A percentile compares a stretch with the other conserved stretches of the same genome.
These are phyloP conservation scores for Effrenium voratum DNA, from an alignment of 73 alveolate genomes.

Conservation along the genomic window DNA sequence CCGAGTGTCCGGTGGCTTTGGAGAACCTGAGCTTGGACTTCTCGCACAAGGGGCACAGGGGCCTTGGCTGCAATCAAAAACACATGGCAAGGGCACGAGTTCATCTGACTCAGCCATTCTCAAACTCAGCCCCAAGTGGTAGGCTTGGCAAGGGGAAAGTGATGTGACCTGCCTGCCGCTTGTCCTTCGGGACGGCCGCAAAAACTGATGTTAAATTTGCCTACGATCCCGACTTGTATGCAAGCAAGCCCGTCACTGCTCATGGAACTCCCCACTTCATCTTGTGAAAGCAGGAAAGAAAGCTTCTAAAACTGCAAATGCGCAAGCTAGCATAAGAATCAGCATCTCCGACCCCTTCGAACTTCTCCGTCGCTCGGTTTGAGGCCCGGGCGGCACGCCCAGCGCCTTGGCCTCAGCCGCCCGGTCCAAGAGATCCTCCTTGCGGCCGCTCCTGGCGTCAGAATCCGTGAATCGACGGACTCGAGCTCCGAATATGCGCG, in stretches of 20 bases:
- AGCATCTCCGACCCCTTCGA: no score
- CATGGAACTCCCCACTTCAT: neutral
- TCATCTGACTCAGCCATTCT: neutral
- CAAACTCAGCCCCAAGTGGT: no score
- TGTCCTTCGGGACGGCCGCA: neutral
- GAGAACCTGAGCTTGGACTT: constrained; percentile 55
- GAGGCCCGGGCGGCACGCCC: constrained; percentile 62
- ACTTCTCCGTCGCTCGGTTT: neutral
- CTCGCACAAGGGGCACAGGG: constrained; percentile 78
- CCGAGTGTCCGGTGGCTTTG: constrained; percentile 65
- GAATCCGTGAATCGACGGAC: neutral
- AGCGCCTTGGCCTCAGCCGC: constrained; percentile 85
- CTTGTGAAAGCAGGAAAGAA: neutral
- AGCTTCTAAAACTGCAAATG: neutral
- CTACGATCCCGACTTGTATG: neutral
- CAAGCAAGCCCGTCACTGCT: neutral
- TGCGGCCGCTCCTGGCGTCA: constrained; percentile 40
- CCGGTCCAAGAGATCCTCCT: constrained; percentile 79
- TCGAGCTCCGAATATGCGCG: no score
- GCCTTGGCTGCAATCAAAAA: neutral
- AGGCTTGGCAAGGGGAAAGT: no score
- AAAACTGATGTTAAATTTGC: neutral
- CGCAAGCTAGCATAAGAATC: no score
- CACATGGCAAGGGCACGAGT: neutral
- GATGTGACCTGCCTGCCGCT: no score